Base-by-base conservation (phyloP, 2,329 filamentous ascomycete genomes). In the Cytospora chrysosperma region DNA sequence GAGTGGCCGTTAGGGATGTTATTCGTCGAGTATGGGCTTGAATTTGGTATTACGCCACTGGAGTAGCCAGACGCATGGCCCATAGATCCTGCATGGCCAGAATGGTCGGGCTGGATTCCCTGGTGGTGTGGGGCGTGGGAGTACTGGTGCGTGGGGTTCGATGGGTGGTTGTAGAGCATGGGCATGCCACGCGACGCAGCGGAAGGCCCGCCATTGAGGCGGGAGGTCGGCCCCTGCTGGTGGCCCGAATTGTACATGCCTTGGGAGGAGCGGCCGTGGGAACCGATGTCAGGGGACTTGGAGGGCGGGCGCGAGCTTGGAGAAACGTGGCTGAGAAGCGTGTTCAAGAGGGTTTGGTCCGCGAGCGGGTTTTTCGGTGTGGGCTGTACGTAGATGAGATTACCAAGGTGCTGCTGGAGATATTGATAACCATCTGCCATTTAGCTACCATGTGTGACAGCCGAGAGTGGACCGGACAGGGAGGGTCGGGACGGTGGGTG, bases 181-280 rank as follows among this genome's bases (percentile, higher is more conserved):
- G 84, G 85, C 68, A 79, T 81, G 34, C 54, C 59, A 43, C 64
- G 64, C 40, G 61, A 57, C 69, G 84, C 82, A 68, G 86, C 84
- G 67, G 81, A 82, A 30, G 84, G 83, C 67, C 86, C 86, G 70
- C 88, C 89, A 78, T 92, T 93, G 76, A 92, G 84, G 78, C 91
- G 88, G 78, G 85, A 85, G 79, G 88, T 88, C 75, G 92, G 90
- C 75, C 87, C 86, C 78, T 88, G 87, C 74, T 90, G 87, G 74
- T 85, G 87, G 73, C 82, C 82, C 76, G 91, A 88, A 73, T 86
- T 87, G 81, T 89, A 93, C 90, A 93, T 93, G 75, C 82, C 82
- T 76, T 73, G 72, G 28, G 68, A 61, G 67, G 71, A 70, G 61
- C 70, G 77, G 69, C 65, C 69, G 57, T 71, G 70, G 52, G 72